Percentiles rank a stretch among this genome's conserved stretches.
phyloP scores from a whole-genome alignment of 148 eudicot genomes.

The Euryodendron excelsum region DNA sequence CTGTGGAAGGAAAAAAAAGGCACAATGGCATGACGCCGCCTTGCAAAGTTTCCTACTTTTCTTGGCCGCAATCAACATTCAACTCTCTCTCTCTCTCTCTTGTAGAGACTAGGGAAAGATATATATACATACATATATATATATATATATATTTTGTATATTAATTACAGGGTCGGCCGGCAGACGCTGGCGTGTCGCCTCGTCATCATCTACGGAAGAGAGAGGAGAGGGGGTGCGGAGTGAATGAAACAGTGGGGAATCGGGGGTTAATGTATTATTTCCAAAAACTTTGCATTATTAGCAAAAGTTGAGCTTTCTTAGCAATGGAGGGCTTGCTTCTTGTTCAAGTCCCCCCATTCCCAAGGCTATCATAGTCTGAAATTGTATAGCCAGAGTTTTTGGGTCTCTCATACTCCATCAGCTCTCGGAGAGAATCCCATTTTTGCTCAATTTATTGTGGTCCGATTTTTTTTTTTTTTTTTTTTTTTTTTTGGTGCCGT shows the following conservation, averaged over 20 bases:
- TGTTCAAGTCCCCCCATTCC: neutral
- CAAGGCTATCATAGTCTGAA: no score
- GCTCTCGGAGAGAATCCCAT: neutral
- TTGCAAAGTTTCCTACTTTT: no score
- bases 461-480: neutral
- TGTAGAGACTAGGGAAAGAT: no score
- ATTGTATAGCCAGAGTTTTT: neutral
- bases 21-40: no score
- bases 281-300: neutral
- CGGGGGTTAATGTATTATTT: neutral
- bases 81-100: no score
- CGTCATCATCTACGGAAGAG: neutral
- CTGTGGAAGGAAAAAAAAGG: no score
- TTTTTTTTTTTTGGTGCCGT: neutral
- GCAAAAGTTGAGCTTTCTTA: neutral
- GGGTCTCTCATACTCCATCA: neutral
- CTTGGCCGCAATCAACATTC: no score
- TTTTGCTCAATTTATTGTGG: neutral
- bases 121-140: no score
- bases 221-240: neutral
- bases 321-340: conserved; percentile 1
- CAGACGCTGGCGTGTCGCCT: conserved; percentile 8
- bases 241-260: neutral
- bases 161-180: neutral
- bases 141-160: no score